These are phyloP conservation scores for Yarrowia sp. DNA, from an alignment of 805 yeast species.

Conservation along the genomic window DNA sequence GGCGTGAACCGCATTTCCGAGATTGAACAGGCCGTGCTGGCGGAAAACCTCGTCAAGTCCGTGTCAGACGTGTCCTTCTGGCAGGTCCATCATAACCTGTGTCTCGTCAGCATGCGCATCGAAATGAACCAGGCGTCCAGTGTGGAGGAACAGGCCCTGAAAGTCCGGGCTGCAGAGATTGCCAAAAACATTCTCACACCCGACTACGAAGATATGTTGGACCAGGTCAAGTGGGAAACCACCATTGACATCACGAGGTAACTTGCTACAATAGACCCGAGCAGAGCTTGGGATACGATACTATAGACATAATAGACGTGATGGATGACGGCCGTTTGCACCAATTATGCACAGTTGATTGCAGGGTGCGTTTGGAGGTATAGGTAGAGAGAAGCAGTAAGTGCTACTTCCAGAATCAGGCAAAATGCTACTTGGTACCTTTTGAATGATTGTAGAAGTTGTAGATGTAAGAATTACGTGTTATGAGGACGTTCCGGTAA, in stretches of 20 bases:
- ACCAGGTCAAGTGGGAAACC: slow-evolving; percentile 38
- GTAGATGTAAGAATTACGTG: no score
- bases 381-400: no score
- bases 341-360: no score
- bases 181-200: slow-evolving; percentile 29
- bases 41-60: slow-evolving; percentile 34
- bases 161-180: slow-evolving; percentile 30
- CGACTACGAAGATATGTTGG: slow-evolving; percentile 25
- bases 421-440: no score
- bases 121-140: slow-evolving; percentile 36
- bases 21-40: slow-evolving; percentile 32
- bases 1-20: slow-evolving; percentile 38
- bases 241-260: slow-evolving; percentile 35
- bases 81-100: slow-evolving; percentile 46
- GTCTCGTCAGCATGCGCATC: slow-evolving; percentile 41
- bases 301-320: no score
- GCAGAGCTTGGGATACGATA: no score
- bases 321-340: no score
- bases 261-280: no score
- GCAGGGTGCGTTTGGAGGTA: no score
- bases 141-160: slow-evolving; percentile 33
- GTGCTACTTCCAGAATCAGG: no score
- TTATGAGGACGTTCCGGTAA: no score
- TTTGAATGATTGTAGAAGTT: no score
- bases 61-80: slow-evolving; percentile 40